These are phyloP conservation scores for Saccharum officinarum DNA, from an alignment of 176 grass and related monocot genomes.

Conservation along the genomic window DNA sequence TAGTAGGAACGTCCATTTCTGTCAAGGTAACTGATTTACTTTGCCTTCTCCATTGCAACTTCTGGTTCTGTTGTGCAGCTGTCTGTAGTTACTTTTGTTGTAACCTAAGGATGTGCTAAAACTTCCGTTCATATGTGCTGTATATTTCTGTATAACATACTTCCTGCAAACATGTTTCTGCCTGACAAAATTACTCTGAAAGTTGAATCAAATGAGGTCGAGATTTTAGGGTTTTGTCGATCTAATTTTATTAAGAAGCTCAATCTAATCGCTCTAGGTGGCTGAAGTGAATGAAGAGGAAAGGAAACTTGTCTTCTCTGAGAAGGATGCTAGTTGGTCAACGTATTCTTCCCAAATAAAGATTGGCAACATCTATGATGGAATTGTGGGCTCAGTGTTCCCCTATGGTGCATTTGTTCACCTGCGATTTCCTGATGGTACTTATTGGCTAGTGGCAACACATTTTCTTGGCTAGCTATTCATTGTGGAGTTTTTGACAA, in stretches of 20 bases:
- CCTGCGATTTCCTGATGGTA: conserved; percentile 91
- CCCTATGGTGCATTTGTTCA: conserved; percentile 93
- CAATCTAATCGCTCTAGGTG: conserved; percentile 47
- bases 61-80: not conserved
- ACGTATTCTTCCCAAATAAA: conserved; percentile 63
- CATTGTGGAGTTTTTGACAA: conserved; percentile 14
- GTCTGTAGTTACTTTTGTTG: not conserved
- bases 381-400: conserved; percentile 68
- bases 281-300: conserved; percentile 67
- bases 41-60: not conserved
- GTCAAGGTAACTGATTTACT: conserved; percentile 64
- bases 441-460: conserved; percentile 6
- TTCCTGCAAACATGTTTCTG: not conserved
- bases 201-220: not conserved
- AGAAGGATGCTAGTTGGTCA: conserved; percentile 79
- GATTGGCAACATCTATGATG: conserved; percentile 60
- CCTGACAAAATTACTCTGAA: not conserved
- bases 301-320: conserved; percentile 87
- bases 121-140: not conserved
- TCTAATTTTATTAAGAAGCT: not conserved
- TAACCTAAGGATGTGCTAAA: not conserved
- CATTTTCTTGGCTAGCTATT: conserved; percentile 9
- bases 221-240: not conserved
- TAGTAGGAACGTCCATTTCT: conserved; percentile 75
- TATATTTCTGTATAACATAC: not conserved